Conservation (phyloP, 805 yeast genomes). For the Candida odintsovae region DNA sequence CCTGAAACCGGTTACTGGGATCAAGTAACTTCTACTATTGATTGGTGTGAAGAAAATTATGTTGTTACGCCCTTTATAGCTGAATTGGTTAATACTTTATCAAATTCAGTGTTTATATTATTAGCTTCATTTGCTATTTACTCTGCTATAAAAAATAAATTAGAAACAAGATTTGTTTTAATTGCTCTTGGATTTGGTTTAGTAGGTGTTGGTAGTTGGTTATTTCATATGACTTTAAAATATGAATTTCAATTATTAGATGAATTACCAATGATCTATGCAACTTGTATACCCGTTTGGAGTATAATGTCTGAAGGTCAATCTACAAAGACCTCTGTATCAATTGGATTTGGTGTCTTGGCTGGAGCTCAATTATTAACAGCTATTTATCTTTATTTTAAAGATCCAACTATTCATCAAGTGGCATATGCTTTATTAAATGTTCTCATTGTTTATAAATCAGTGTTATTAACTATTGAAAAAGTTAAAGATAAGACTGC, state of each 20-base stretch:
- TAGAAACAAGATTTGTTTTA: slow-evolving; percentile 66
- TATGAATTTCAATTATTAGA: slow-evolving; percentile 90
- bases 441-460: slow-evolving; percentile 60
- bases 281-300: slow-evolving; percentile 94
- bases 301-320: slow-evolving; percentile 61
- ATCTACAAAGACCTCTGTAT: slow-evolving; percentile 29
- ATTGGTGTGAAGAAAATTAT: slow-evolving; percentile 98
- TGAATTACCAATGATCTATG: slow-evolving; percentile 97
- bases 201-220: slow-evolving; percentile 92
- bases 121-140: slow-evolving; percentile 60
- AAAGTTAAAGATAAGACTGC: slow-evolving; percentile 48
- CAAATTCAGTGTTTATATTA: slow-evolving; percentile 56
- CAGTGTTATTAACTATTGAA: slow-evolving; percentile 43
- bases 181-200: slow-evolving; percentile 75
- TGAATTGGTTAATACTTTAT: slow-evolving; percentile 81
- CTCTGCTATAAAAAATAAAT: slow-evolving; percentile 51
- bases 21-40: slow-evolving; percentile 85
- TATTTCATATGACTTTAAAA: slow-evolving; percentile 91
- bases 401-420: slow-evolving; percentile 88
- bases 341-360: slow-evolving; percentile 42
- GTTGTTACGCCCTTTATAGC: slow-evolving; percentile 83
- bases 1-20: slow-evolving; percentile 73
- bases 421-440: slow-evolving; percentile 76
- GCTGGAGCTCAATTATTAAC: slow-evolving; percentile 60
- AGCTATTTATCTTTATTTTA: slow-evolving; percentile 60